phyloP scores from a whole-genome alignment of 2,329 filamentous ascomycete genomes.

The Orbilia ellipsospora region DNA sequence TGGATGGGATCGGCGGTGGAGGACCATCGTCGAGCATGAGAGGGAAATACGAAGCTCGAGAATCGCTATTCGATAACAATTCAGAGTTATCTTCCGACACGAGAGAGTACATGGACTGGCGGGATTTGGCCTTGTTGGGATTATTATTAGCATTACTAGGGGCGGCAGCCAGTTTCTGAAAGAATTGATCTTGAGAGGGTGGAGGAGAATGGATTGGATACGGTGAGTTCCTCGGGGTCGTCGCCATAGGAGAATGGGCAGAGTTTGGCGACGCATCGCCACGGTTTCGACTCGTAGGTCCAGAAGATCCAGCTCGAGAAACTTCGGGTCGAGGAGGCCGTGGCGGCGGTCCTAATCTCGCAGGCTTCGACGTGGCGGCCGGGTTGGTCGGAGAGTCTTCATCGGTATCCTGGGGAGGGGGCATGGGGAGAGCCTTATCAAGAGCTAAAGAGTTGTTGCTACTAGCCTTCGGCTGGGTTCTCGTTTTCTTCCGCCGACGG shows the following conservation, averaged over 20 bases:
- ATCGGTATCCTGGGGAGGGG: constrained; percentile 58
- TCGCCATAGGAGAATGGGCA: constrained; percentile 40
- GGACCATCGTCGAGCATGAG: constrained; percentile 49
- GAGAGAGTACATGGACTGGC: constrained; percentile 53
- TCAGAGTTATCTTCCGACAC: constrained; percentile 48
- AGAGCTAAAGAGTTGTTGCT: constrained; percentile 58
- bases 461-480: constrained; percentile 61
- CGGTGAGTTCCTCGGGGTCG: constrained; percentile 35
- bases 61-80: constrained; percentile 40
- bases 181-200: constrained; percentile 38
- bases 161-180: constrained; percentile 21
- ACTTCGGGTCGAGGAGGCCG: constrained; percentile 47
- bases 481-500: constrained; percentile 85
- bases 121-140: constrained; percentile 46
- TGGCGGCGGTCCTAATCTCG: constrained; percentile 53
- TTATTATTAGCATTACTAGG: constrained; percentile 49
- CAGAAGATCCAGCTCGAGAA: constrained; percentile 44
- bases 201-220: constrained; percentile 49
- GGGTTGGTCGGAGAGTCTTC: constrained; percentile 57
- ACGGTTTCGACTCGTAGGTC: constrained; percentile 32
- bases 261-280: constrained; percentile 51
- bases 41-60: constrained; percentile 48
- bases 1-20: constrained; percentile 48
- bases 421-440: constrained; percentile 59
- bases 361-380: constrained; percentile 48